Evolutionary conservation across 345 rosid genomes (phyloP).

Genomic region (Populus alba): DNA sequence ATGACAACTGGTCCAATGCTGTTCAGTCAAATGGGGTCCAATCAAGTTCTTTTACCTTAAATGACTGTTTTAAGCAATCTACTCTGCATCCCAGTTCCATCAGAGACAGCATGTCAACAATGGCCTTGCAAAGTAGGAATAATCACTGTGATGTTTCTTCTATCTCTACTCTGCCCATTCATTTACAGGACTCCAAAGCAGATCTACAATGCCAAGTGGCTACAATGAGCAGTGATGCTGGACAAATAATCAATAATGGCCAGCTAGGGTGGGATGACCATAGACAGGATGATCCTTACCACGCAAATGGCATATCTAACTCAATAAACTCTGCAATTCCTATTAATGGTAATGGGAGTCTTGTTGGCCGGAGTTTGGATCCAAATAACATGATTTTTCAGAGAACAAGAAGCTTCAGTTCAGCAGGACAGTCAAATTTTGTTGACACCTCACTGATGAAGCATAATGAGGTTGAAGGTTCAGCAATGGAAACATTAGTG

Average conservation of each 20-base stretch:
- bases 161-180: conserved; percentile 25
- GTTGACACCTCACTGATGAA: conserved; percentile 36
- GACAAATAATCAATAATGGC: conserved; percentile 30
- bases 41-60: conserved; percentile 28
- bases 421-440: conserved; percentile 32
- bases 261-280: conserved; percentile 43
- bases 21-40: conserved; percentile 40
- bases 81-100: conserved; percentile 29
- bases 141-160: conserved; percentile 37
- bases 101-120: conserved; percentile 35
- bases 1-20: conserved; percentile 52
- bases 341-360: conserved; percentile 24
- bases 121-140: conserved; percentile 42
- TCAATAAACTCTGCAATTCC: conserved; percentile 39
- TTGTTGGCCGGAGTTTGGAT: conserved; percentile 36
- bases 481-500: conserved; percentile 36
- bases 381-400: conserved; percentile 31
- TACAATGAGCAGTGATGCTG: conserved; percentile 18
- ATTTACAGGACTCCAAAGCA: conserved; percentile 24
- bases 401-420: conserved; percentile 39
- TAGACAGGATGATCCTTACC: conserved; percentile 28
- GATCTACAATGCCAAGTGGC: conserved; percentile 28
- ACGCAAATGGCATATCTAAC: conserved; percentile 23
- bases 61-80: conserved; percentile 25
- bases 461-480: conserved; percentile 33